These are phyloP conservation scores for Ustilaginoidea virens DNA, from an alignment of 2,329 filamentous ascomycete genomes.

Conservation along the genomic window DNA sequence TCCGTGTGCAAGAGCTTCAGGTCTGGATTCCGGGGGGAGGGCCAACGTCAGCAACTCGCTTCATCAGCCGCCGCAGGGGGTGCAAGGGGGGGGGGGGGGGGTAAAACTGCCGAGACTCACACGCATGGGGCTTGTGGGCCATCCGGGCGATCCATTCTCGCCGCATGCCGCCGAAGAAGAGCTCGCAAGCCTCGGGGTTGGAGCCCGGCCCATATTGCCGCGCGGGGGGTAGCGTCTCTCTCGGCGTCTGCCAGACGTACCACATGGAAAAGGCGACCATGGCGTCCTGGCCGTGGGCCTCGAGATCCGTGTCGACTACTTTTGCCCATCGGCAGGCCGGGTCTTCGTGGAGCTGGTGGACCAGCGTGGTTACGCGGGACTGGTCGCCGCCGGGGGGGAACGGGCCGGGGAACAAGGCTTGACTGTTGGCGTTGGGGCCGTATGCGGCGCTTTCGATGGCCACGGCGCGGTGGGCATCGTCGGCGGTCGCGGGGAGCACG, in stretches of 20 bases:
- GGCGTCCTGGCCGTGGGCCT: slow-evolving; percentile 11
- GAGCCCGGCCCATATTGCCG: slow-evolving; percentile 13
- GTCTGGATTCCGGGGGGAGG: too few species aligned
- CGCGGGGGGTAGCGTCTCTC: slow-evolving; percentile 11
- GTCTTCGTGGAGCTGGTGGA: slow-evolving; percentile 9
- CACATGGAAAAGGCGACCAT: slow-evolving; percentile 21
- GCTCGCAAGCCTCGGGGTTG: slow-evolving; percentile 18
- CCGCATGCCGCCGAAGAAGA: slow-evolving; percentile 17
- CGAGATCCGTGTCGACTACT: slow-evolving; percentile 18
- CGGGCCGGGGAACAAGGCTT: slow-evolving; percentile 17
- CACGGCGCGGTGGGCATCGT: slow-evolving; percentile 19
- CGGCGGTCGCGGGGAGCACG: slow-evolving; percentile 17
- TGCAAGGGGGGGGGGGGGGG: background rate
- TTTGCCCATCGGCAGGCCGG: slow-evolving; percentile 19
- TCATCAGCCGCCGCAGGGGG: background rate
- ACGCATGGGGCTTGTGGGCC: slow-evolving; percentile 17
- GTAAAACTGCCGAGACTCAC: slow-evolving; percentile 16
- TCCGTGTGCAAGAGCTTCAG: slow-evolving; percentile 23
- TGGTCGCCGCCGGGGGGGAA: slow-evolving; percentile 8
- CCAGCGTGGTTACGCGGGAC: slow-evolving; percentile 10
- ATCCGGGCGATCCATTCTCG: slow-evolving; percentile 15
- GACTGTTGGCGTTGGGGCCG: slow-evolving; percentile 14
- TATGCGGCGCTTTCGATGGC: slow-evolving; percentile 24
- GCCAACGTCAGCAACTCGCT: background rate
- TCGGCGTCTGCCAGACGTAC: slow-evolving; percentile 14